Evolutionary conservation across 768 basidiomycete genomes (phyloP).

Genomic region (Polyporus arcularius): DNA sequence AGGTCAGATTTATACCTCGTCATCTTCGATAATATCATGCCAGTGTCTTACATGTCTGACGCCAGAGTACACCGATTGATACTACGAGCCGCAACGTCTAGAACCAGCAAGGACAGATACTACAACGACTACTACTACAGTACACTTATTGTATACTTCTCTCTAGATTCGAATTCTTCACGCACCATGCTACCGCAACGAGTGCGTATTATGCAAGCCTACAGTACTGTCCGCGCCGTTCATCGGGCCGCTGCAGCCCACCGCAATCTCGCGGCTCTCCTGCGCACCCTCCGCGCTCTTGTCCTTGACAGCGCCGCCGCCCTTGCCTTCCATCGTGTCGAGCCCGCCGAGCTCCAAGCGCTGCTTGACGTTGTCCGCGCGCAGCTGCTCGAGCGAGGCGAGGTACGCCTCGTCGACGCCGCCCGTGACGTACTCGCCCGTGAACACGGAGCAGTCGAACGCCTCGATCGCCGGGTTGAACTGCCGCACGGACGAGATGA

Average conservation of each 20-base stretch:
- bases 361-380: constrained; percentile 79
- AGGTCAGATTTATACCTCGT: no score
- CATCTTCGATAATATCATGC: no score
- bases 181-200: constrained; percentile 1
- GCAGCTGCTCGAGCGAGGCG: constrained; percentile 65
- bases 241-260: constrained; percentile 43
- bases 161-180: neutral
- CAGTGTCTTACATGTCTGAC: no score
- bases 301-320: constrained; percentile 17
- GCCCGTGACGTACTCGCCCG: constrained; percentile 95
- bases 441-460: constrained; percentile 98
- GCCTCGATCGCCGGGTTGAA: constrained; percentile 73
- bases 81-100: no score
- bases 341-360: constrained; percentile 30
- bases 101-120: neutral
- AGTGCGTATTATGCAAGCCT: constrained; percentile 66
- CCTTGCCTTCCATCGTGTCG: constrained; percentile 29
- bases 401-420: constrained; percentile 87
- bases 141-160: constrained; percentile 5
- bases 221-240: constrained; percentile 77
- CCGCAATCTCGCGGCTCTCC: constrained; percentile 24
- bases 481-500: constrained; percentile 81
- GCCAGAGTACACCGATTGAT: no score
- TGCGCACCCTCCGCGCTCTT: constrained; percentile 18
- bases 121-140: neutral